Evolutionary conservation across 192 early-diverging fungal species (phyloP), one percentile per base, ranked within the genome.

Genomic region (Backusella sp.): DNA sequence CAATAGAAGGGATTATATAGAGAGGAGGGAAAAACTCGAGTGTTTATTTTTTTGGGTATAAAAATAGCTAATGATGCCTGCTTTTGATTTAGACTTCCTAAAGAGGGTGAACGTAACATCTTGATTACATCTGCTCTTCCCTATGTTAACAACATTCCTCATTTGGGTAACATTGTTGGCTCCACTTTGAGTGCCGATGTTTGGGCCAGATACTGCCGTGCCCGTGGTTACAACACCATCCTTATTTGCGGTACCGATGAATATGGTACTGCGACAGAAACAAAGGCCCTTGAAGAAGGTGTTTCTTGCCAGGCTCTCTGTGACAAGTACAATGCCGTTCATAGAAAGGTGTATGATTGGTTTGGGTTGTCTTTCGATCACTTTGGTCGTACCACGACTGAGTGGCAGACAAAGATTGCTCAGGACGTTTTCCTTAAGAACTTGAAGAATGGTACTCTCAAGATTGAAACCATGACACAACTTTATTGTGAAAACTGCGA

Each of bases 151-250:
- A 99, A 99, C 80, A 91, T 99, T 62, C 98, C 98, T 44, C 98
- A 99, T 77, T 88, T 99, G 79, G 98, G 98, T 74, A 99, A 99
- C 88, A 94, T 99, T 82, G 95, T 99, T 79, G 98, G 98, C n/a
- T 97, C 95, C 68, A 95, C 96, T 4, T 89, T 99, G 70, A 95
- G 93, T 83, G 98, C 96, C n/a, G 98, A 99, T 83, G 94, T 93
- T 15, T 99, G 91, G 87, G 95, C 97, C 32, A 91, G 93, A 80
- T 99, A 92, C 88, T 93, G 91, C 56, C 96, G 98, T 66, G 77
- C 90, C 35, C 93, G 97, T 66, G 93, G 91, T 26, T 89, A 93
- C 82, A 99, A 99, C 82, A 94, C 94, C 4, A 80, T 98, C 19
- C 97, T 91, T 76, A 90, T 99, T 73, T 94, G 95, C 86, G 98